Base-by-base conservation (phyloP, 306 rosid species). In the Lagenaria siceraria region DNA sequence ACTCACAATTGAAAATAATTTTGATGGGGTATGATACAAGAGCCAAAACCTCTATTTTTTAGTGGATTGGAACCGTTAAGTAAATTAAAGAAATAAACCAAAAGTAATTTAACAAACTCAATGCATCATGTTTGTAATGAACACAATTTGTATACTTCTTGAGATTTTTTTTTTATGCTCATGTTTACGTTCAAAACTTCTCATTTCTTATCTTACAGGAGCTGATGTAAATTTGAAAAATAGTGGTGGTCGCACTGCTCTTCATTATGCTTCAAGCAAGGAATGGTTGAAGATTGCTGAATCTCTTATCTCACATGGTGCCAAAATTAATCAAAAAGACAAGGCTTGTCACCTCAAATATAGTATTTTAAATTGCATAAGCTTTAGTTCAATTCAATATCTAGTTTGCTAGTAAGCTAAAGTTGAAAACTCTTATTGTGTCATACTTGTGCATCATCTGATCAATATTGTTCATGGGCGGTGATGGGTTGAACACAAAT, bases 221-320 rank as follows among this genome's bases (percentile, higher is more conserved):
- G 97, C 96, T 82, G 90, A 90, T 88, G 88, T 88, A 78, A 90
- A 92, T 87, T 22, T 88, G 70, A 89, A 83, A 85, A 92, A 92
- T 64, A 8, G 62, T 25, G 93, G 98, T 8, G 97, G 97, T 55
- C 92, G 96, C 46, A 83, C 95, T 78, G 96, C 98, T 72, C 93
- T 95, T 87, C 97, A 95, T 79, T 95, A 95, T 84, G 97, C 93
- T 51, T 92, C 96, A 61, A 95, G 97, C 82, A 95, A 95, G 80
- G 98, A 97, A 12, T 78, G 93, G 97, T 19, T 83, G 80, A 80
- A 92, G 90, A 86, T 92, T 81, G 96, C 97, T 62, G 90, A 88
- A 82, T 77, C 66, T 62, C 89, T 95, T 78, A 85, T 90, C 78
- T 84, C 97, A 21, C 90, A 87, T 51, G 82, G 93, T 78, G 97